Conservation (phyloP, 441 rosid species). For the Biscutella laevigata region DNA sequence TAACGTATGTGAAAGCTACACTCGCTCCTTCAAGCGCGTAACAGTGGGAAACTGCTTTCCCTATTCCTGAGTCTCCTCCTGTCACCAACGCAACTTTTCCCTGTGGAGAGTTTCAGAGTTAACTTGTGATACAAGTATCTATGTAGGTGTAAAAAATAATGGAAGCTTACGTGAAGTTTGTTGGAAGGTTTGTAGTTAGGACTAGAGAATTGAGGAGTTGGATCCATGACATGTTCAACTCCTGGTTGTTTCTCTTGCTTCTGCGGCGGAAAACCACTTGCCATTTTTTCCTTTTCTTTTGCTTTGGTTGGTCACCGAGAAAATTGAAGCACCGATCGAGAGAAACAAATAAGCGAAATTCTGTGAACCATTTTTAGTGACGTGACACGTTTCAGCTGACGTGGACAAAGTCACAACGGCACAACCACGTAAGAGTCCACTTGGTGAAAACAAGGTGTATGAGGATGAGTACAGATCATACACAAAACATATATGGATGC, state of each 20-base stretch:
- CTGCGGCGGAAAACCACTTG: slow-evolving; percentile 56
- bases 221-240: slow-evolving; percentile 57
- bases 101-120: slow-evolving; percentile 17
- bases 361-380: background rate
- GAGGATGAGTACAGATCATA: too few species aligned
- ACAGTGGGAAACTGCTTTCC: slow-evolving; percentile 47
- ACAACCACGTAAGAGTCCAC: slow-evolving; percentile 12
- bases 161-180: slow-evolving; percentile 39
- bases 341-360: slow-evolving; percentile 8
- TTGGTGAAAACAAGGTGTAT: too few species aligned
- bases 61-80: slow-evolving; percentile 78
- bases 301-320: slow-evolving; percentile 15
- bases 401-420: background rate
- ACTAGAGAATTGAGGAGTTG: slow-evolving; percentile 45
- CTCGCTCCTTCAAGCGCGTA: slow-evolving; percentile 60
- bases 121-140: slow-evolving; percentile 3
- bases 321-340: background rate
- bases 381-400: slow-evolving; percentile 24
- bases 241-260: slow-evolving; percentile 63
- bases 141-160: background rate
- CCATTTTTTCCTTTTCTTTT: slow-evolving; percentile 31
- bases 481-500: too few species aligned
- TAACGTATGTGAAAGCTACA: slow-evolving; percentile 63
- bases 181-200: slow-evolving; percentile 53
- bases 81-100: slow-evolving; percentile 71